Evolutionary conservation across 805 yeast genomes (phyloP), one percentile per base, ranked within the genome.

Genomic region (Candida maltosa): DNA sequence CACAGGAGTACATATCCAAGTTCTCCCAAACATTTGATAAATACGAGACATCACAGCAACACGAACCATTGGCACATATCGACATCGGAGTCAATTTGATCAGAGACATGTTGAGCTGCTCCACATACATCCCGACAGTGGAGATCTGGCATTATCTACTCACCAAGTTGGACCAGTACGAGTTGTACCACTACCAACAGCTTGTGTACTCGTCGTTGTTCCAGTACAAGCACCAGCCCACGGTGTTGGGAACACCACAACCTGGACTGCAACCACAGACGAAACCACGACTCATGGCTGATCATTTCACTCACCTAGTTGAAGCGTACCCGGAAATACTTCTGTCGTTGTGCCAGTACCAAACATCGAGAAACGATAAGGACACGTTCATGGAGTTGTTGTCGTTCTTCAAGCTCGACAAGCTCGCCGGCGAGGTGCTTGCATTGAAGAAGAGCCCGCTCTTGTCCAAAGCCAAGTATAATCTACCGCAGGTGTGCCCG

Each of bases 241-340:
- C 54, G 1, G 46, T 48, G 2, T 45, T 59, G 30, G 54, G 60
- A 2, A 44, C 42, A 5, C 35, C 40, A 2, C 43, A 44, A 15
- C 39, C 49, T 1, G 43, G 45, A 3, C 43, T 57, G 31, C 52
- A 56, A 4, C 42, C 42, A 10, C 36, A 35, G 11, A 16, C 26
- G 4, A 20, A 6, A 3, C 29, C 26, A 12, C 40, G 48, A 2
- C 34, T 48, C 10, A 29, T 46, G n/a, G 42, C 49, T 1, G 36
- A 41, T 29, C 60, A 58, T 26, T 58, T 55, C 34, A 40, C 44
- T 11, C 46, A 45, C 7, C 30, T 55, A 3, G 46, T 67, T 5
- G 57, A 60, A 35, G 32, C 45, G 24, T 48, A 53, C 15, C 69
- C 72, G 1, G 46, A 49, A 9, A 42, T 64, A n/a, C 31, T 67